Evolutionary conservation across 2,329 filamentous ascomycete genomes (phyloP), one percentile per base, ranked within the genome.

Genomic region (Pseudogymnoascus sp.): DNA sequence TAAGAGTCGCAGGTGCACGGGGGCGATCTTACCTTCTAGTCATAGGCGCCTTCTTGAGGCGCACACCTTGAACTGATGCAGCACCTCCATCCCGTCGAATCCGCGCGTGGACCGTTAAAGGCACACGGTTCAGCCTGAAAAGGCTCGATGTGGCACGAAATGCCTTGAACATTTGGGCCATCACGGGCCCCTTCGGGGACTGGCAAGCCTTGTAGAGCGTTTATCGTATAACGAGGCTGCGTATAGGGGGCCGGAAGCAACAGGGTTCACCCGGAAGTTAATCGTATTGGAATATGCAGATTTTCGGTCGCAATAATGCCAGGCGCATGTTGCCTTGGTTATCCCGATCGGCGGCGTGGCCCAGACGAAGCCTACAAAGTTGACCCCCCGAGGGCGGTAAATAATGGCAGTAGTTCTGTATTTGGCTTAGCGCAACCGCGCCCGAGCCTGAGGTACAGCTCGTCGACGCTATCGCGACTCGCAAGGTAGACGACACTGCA

Each of bases 121-220:
- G 57, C 24, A 59, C 21, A 11, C 57, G 57, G 5, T 13, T 59
- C n/a, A 40, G 21, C 35, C 37, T 59, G 33, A 37, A 40, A 59
- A 59, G 26, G 26, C 57, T 40, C 26, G 24, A 26, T 17, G 35
- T 26, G 57, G 57, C 57, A 40, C 57, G 57, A 15, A 59, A 59
- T 39, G 57, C 57, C 35, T 17, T 59, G 33, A 59, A 59, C 57
- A 59, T 59, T 35, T 59, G 57, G 57, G 26, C 57, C 57, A 40
- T 59, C 35, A 59, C n/a, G 11, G 57, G 21, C 57, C 57, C 37
- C 33, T 37, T 37, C 21, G 35, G 35, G 24, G 57, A 33, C 54
- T 7, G 26, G 37, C 57, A 37, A 39, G 57, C 35, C 17, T 37
- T 40, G 57, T 39, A n/a, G 24, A 17, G 57, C 47, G 26, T 33